Evolutionary conservation across 441 rosid species (phyloP), one percentile per base, ranked within the genome.

Genomic region (Manihot esculenta): DNA sequence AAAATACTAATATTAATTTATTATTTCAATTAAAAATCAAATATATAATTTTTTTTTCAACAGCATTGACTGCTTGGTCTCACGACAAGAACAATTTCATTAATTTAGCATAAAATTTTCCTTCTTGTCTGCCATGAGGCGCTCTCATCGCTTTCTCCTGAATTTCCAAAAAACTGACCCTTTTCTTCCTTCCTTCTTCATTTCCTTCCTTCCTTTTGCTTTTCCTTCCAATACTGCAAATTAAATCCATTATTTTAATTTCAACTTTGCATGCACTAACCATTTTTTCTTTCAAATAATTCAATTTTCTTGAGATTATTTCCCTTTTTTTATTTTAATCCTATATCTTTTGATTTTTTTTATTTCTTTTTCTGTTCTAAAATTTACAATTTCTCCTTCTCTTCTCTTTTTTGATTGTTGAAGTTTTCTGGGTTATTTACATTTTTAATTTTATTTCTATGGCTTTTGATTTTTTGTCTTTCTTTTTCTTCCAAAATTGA

Each of bases 51-150:
- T 30, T 4, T 30, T 30, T 30, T 30, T 4, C 35, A 30, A 30
- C 2, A 30, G 4, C 35, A 30, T 30, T 30, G 2, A 30, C 2
- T 30, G 4, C 4, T 2, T 30, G 49, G 59, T 70, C 15, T 18
- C 17, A 17, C 8, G 5, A 33, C 35, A 14, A 26, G 3, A 14
- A 33, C 51, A 15, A 66, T 71, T 61, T 69, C 63, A 17, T 45
- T 45, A n/a, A 12, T 50, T 21, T 49, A 7, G 68, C 27, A 55
- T 56, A 17, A n/a, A 30, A 30, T 30, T 1, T 1, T 30, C 35
- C 35, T 30, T 30, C 1, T 10, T 57, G 75, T 18, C 0, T 2
- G 75, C 82, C 88, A 81, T 84, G 82, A 83, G 81, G 73, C 38
- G 17, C 14, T 42, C 59, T 61, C 75, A 27, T 61, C 49, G 74